Evolutionary conservation across 1,139 yeast species (phyloP).

Genomic region (Candida dubliniensis): DNA sequence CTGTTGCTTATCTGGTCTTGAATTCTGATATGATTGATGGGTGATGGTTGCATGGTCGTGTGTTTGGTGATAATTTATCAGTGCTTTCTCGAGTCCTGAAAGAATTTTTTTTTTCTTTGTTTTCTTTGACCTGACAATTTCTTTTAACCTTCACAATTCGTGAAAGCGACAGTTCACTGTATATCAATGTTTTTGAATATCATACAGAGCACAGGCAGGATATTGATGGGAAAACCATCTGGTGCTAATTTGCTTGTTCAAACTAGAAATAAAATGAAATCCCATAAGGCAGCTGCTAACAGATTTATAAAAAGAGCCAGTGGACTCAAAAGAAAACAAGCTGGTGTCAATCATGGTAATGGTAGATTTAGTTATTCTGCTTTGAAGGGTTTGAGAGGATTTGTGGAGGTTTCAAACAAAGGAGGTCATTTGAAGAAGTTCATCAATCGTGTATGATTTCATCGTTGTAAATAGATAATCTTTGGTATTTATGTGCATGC

Average conservation of each 20-base stretch:
- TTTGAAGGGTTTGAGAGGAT: slow-evolving; percentile 63
- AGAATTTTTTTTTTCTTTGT: background rate
- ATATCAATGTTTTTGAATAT: slow-evolving; percentile 14
- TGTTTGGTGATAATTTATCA: background rate
- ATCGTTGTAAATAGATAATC: background rate
- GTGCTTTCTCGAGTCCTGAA: background rate
- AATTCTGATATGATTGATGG: background rate
- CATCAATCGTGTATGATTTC: slow-evolving; percentile 3
- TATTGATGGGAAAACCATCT: slow-evolving; percentile 22
- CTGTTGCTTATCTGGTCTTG: background rate
- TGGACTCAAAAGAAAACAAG: slow-evolving; percentile 60
- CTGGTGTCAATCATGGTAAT: slow-evolving; percentile 92
- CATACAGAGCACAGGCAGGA: slow-evolving; percentile 19
- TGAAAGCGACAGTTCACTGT: background rate
- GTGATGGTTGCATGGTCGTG: background rate
- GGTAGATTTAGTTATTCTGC: slow-evolving; percentile 78
- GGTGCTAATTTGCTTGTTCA: slow-evolving; percentile 29
- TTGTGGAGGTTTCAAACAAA: slow-evolving; percentile 53
- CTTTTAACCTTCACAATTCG: background rate
- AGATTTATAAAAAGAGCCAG: slow-evolving; percentile 72
- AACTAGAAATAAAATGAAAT: slow-evolving; percentile 54
- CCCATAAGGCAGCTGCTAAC: slow-evolving; percentile 78
- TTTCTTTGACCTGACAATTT: background rate
- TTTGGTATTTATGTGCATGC: background rate
- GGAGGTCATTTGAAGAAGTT: slow-evolving; percentile 54